phyloP scores from a whole-genome alignment of 106 monocot species.

The Allium cepa region DNA sequence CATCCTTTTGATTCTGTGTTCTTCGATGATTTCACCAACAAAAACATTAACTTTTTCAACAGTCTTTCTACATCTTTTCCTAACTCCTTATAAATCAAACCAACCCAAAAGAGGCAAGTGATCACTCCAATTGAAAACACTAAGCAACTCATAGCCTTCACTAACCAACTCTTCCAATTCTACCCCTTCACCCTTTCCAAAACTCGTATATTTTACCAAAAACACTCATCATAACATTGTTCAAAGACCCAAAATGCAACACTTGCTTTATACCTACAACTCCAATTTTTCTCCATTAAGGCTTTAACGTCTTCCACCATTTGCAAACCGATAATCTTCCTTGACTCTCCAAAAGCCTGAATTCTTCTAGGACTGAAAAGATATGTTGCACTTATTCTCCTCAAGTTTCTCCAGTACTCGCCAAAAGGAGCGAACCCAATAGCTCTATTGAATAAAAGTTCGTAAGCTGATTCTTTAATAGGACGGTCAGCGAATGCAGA shows the following conservation, averaged over 20 bases:
- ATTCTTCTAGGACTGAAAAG: conserved; percentile 13
- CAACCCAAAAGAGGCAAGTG: conserved; percentile 14
- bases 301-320: conserved; percentile 12
- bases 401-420: conserved; percentile 16
- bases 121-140: conserved; percentile 19
- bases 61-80: conserved; percentile 12
- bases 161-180: conserved; percentile 19
- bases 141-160: conserved; percentile 26
- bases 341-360: conserved; percentile 3
- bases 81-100: conserved; percentile 20
- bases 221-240: conserved; percentile 23
- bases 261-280: conserved; percentile 10
- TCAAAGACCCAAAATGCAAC: conserved; percentile 24
- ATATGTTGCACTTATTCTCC: conserved; percentile 11
- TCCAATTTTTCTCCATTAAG: conserved; percentile 7
- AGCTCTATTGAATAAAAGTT: conserved; percentile 15
- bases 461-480: conserved; percentile 13
- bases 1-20: conserved; percentile 6
- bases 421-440: conserved; percentile 22
- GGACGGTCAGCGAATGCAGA: conserved; percentile 18
- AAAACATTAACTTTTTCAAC: conserved; percentile 11
- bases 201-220: conserved; percentile 22
- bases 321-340: conserved; percentile 8
- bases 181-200: conserved; percentile 7
- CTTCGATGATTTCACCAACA: conserved; percentile 11